phyloP scores from a whole-genome alignment of 2,329 filamentous ascomycete genomes.

The Thielaviopsis ethacetica region DNA sequence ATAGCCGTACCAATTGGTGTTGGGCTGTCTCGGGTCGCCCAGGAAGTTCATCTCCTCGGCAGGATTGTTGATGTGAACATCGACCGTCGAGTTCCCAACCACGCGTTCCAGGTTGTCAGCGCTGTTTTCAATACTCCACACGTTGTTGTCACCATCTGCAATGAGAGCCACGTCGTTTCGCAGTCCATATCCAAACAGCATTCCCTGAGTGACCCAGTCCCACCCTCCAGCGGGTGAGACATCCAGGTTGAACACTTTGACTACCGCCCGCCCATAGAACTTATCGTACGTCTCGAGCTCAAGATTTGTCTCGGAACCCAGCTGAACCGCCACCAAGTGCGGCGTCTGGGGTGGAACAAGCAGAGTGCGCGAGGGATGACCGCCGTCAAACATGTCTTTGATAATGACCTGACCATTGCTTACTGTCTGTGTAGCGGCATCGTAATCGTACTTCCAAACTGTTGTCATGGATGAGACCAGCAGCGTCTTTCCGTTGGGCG shows the following conservation, averaged over 20 bases:
- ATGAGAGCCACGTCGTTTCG: conserved; percentile 47
- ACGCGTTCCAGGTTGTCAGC: conserved; percentile 36
- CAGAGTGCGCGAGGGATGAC: conserved; percentile 24
- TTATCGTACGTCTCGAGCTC: conserved; percentile 21
- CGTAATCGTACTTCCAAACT: conserved; percentile 41
- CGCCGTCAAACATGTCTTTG: conserved; percentile 23
- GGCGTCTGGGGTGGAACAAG: conserved; percentile 21
- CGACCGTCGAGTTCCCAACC: conserved; percentile 26
- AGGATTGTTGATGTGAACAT: conserved; percentile 44
- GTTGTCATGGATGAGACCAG: conserved; percentile 24
- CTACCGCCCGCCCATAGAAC: conserved; percentile 22
- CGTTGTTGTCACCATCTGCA: conserved; percentile 26
- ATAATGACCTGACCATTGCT: conserved; percentile 25
- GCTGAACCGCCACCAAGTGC: conserved; percentile 23
- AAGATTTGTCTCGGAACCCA: conserved; percentile 24
- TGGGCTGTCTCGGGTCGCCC: conserved; percentile 17
- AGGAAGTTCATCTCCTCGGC: conserved; percentile 49
- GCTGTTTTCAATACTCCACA: conserved; percentile 35
- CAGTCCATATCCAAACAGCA: conserved; percentile 27
- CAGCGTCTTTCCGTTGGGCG: conserved; percentile 23
- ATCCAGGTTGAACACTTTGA: conserved; percentile 26
- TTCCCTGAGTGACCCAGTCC: conserved; percentile 24
- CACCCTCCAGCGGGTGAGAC: conserved; percentile 21
- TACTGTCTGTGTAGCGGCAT: conserved; percentile 29
- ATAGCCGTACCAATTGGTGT: conserved; percentile 35